Conservation (phyloP, 2,329 filamentous ascomycete species). For the Ophiocordyceps unilateralis region DNA sequence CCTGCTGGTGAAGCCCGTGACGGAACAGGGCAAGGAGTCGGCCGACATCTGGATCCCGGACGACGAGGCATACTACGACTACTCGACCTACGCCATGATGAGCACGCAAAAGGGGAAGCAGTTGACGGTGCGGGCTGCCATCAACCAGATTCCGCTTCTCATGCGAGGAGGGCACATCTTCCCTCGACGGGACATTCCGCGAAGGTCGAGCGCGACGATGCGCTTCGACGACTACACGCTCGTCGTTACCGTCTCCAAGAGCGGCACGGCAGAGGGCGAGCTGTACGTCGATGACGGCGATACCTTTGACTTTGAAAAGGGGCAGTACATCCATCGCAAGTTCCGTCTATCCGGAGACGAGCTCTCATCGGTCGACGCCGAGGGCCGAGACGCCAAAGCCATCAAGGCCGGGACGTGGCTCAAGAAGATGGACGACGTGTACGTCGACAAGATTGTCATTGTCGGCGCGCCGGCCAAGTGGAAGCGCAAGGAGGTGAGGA, state of each 20-base stretch:
- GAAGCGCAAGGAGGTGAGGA: conserved; percentile 44
- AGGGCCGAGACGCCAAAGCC: conserved; percentile 32
- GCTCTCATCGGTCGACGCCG: conserved; percentile 55
- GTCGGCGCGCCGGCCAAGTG: conserved; percentile 62
- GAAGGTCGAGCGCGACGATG: conserved; percentile 78
- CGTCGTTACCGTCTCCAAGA: conserved; percentile 51
- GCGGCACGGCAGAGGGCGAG: conserved; percentile 49
- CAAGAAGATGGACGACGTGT: conserved; percentile 60
- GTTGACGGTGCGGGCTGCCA: conserved; percentile 54
- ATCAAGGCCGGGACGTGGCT: conserved; percentile 51
- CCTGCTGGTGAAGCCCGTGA: conserved; percentile 81
- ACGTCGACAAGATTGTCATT: conserved; percentile 69
- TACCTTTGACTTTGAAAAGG: conserved; percentile 70
- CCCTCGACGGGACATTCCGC: conserved; percentile 72
- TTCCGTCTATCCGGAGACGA: conserved; percentile 49
- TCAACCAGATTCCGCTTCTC: conserved; percentile 75
- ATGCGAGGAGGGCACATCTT: conserved; percentile 91
- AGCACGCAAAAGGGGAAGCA: conserved; percentile 50
- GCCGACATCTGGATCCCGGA: conserved; percentile 79
- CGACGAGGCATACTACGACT: conserved; percentile 82
- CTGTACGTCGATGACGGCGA: conserved; percentile 91
- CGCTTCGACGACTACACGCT: conserved; percentile 89
- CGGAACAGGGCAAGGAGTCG: conserved; percentile 54
- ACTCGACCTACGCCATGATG: conserved; percentile 72
- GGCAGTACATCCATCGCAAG: conserved; percentile 72